phyloP scores from a whole-genome alignment of 192 early-diverging fungal genomes.

The Dissophora ornata region DNA sequence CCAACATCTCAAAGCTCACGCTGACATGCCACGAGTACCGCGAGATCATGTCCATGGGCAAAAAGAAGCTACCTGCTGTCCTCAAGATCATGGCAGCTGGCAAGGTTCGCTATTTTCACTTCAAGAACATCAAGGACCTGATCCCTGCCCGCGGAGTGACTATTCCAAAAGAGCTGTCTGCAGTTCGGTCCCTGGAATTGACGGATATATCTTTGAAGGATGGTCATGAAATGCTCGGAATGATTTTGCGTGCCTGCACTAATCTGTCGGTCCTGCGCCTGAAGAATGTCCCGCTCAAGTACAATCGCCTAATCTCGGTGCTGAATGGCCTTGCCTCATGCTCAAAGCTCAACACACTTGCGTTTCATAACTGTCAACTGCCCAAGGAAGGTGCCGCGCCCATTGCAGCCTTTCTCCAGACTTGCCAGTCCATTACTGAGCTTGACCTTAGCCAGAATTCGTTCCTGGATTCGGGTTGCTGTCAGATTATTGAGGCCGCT shows the following conservation, averaged over 20 bases:
- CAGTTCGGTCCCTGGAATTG: constrained; percentile 37
- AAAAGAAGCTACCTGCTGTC: constrained; percentile 26
- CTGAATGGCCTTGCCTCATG: constrained; percentile 17
- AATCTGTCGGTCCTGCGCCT: constrained; percentile 24
- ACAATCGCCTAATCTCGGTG: neutral
- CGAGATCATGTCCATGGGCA: constrained; percentile 24
- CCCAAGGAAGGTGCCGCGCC: neutral
- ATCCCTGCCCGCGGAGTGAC: constrained; percentile 19
- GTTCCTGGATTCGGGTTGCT: constrained; percentile 21
- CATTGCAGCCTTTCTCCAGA: constrained; percentile 5
- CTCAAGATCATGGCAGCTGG: constrained; percentile 35
- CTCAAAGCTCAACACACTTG: constrained; percentile 4
- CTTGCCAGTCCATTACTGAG: constrained; percentile 1
- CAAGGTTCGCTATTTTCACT: constrained; percentile 33
- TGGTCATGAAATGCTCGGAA: constrained; percentile 22
- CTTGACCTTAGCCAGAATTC: constrained; percentile 34
- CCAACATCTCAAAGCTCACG: constrained; percentile 41
- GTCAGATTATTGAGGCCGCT: constrained; percentile 28
- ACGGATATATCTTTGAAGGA: constrained; percentile 29
- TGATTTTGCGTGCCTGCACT: constrained; percentile 20
- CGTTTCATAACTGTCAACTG: constrained; percentile 26
- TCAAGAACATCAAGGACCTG: constrained; percentile 45
- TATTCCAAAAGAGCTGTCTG: constrained; percentile 23
- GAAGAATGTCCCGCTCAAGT: constrained; percentile 16
- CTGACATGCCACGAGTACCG: constrained; percentile 31